Base-by-base conservation (phyloP, 768 basidiomycete genomes). In the Lactarius psammicola region DNA sequence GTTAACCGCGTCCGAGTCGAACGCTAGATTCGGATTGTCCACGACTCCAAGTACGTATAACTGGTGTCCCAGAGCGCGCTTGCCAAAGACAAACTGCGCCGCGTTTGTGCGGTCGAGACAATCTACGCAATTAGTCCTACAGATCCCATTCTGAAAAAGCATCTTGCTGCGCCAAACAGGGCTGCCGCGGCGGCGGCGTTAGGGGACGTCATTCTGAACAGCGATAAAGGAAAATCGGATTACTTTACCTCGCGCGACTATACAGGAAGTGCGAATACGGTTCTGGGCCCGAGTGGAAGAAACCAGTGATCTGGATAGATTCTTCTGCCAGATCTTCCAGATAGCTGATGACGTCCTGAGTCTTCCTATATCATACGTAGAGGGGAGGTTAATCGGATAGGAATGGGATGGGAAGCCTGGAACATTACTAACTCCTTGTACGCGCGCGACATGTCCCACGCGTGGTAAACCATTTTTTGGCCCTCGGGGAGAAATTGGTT, bases 21-120 rank as follows among this genome's bases (percentile, higher is more conserved):
- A 96, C 0, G 87, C 84, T 42, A 99, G 79, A 72, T 94, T 87
- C 0, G 96, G 95, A 64, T 80, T 87, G 23, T 89, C 86, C 9
- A 97, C 87, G 18, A 98, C 82, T 0, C 97, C 97, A 4, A 99
- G 85, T 0, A 95, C 95, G 74, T 96, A 93, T 9, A 99, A 81
- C 74, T 99, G 97, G 75, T 98, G 95, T 0, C 95, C 95, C 20
- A 99, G 79, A 0, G 92, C 97, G 26, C 92, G 87, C 75, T 97
- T 96, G 2, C 94, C 97, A 66, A 98, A 95, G 1, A 96, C 94
- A 73, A 98, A 98, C 72, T 98, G 95, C 0, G 94, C 94, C 3
- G 94, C 94, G 71, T 98, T 98, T 4, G 96, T 98, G 13, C 96
- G 87, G 75, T 97, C 95, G 17, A 99, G 79, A 72, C 96, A 99